Conservation (phyloP, 768 basidiomycete genomes). For the Boletellus ananas region DNA sequence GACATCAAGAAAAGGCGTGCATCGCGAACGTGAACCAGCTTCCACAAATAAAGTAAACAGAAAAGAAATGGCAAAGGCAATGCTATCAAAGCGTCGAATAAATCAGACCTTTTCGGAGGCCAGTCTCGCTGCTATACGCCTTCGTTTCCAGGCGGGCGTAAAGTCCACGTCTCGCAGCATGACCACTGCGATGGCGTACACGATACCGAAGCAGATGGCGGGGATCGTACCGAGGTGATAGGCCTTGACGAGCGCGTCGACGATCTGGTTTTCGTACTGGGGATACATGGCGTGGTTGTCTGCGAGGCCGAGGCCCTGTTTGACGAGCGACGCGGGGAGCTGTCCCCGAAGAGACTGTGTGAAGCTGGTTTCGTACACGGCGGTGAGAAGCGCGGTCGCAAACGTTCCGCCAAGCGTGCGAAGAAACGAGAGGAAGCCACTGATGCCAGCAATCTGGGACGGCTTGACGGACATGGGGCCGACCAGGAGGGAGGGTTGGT, state of each 20-base stretch:
- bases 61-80: slow-evolving; percentile 1
- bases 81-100: slow-evolving; percentile 13
- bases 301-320: slow-evolving; percentile 30
- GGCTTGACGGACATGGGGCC: slow-evolving; percentile 35
- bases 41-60: slow-evolving; percentile 14
- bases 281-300: slow-evolving; percentile 30
- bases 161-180: slow-evolving; percentile 33
- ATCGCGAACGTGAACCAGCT: not conserved
- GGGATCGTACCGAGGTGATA: slow-evolving; percentile 34
- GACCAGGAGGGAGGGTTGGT: slow-evolving; percentile 34
- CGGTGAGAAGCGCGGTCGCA: slow-evolving; percentile 35
- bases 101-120: slow-evolving; percentile 22
- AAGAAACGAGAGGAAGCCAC: slow-evolving; percentile 35
- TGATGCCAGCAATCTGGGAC: slow-evolving; percentile 33
- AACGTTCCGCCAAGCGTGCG: slow-evolving; percentile 34
- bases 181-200: slow-evolving; percentile 30
- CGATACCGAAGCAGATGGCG: slow-evolving; percentile 31
- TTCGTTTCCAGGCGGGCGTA: slow-evolving; percentile 30
- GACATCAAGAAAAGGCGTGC: not conserved
- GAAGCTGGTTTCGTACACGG: slow-evolving; percentile 31
- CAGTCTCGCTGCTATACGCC: slow-evolving; percentile 25
- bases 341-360: slow-evolving; percentile 27
- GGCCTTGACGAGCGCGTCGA: slow-evolving; percentile 30
- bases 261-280: slow-evolving; percentile 32
- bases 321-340: slow-evolving; percentile 27